Evolutionary conservation across 2,329 filamentous ascomycete species (phyloP).

Genomic region (Aspergillus sp.): DNA sequence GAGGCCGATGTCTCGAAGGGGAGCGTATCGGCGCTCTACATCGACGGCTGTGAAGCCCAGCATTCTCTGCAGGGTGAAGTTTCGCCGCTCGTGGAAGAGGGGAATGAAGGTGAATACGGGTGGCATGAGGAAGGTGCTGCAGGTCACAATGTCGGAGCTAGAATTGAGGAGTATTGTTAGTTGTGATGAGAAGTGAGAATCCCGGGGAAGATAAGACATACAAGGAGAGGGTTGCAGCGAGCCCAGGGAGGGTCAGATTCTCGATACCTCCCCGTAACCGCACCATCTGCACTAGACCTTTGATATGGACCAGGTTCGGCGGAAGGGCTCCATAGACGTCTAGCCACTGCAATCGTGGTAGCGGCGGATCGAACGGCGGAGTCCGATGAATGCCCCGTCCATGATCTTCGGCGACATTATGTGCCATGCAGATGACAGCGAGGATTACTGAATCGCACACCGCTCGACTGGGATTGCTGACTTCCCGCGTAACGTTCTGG

Average conservation of each 20-base stretch:
- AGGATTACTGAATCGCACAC: constrained; percentile 39
- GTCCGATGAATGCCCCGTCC: constrained; percentile 13
- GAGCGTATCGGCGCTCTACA: constrained; percentile 28
- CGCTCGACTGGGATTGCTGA: constrained; percentile 33
- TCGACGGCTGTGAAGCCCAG: constrained; percentile 29
- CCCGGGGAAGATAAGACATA: constrained; percentile 22
- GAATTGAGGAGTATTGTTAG: constrained; percentile 10
- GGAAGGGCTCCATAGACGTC: constrained; percentile 38
- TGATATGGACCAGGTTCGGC: constrained; percentile 38
- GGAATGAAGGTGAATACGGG: constrained; percentile 33
- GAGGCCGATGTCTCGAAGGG: constrained; percentile 28
- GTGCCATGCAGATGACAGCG: constrained; percentile 39
- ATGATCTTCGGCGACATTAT: constrained; percentile 30
- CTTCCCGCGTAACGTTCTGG: constrained; percentile 36
- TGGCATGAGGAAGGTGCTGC: constrained; percentile 24
- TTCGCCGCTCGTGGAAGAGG: constrained; percentile 21
- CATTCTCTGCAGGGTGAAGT: constrained; percentile 24
- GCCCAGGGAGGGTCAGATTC: constrained; percentile 38
- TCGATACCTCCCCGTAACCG: constrained; percentile 40
- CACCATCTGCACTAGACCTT: constrained; percentile 38
- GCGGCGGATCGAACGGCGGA: constrained; percentile 36
- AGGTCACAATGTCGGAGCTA: constrained; percentile 33
- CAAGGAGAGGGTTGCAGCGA: constrained; percentile 43
- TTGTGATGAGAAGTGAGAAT: not conserved
- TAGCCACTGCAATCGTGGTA: constrained; percentile 40